These are phyloP conservation scores for Calocybe indica DNA, from an alignment of 768 basidiomycete genomes.

Conservation along the genomic window DNA sequence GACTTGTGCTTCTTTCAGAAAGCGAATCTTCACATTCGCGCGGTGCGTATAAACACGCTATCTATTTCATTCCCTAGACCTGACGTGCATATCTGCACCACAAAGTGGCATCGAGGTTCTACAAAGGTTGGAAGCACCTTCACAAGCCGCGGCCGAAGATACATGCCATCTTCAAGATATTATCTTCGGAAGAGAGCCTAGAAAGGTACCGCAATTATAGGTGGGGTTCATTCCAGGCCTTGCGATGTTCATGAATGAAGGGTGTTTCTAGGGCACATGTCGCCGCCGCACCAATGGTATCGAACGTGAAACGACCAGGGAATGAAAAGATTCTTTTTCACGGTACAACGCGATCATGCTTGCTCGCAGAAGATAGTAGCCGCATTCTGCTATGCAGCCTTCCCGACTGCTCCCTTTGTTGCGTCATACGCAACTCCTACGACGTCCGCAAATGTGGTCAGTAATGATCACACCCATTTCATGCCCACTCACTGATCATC, in stretches of 20 bases:
- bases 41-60: constrained; percentile 26
- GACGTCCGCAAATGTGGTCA: constrained; percentile 54
- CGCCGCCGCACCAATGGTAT: constrained; percentile 16
- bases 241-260: not conserved
- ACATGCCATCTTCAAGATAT: constrained; percentile 12
- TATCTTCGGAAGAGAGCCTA: constrained; percentile 8
- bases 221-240: not conserved
- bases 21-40: constrained; percentile 28
- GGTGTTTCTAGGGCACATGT: constrained; percentile 21
- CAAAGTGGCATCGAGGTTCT: constrained; percentile 13
- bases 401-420: constrained; percentile 48
- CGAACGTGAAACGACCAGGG: constrained; percentile 20
- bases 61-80: not conserved
- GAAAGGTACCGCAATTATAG: constrained; percentile 11
- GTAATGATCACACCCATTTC: constrained; percentile 9
- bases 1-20: constrained; percentile 34
- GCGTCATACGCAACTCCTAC: constrained; percentile 52
- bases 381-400: constrained; percentile 43
- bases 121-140: constrained; percentile 15
- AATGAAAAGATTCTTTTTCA: constrained; percentile 63
- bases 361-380: constrained; percentile 45
- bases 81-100: not conserved
- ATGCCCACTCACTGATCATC: constrained; percentile 1
- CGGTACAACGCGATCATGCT: constrained; percentile 57
- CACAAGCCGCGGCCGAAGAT: constrained; percentile 12